Evolutionary conservation across 345 rosid genomes (phyloP).

Genomic region (Cardamine resedifolia): DNA sequence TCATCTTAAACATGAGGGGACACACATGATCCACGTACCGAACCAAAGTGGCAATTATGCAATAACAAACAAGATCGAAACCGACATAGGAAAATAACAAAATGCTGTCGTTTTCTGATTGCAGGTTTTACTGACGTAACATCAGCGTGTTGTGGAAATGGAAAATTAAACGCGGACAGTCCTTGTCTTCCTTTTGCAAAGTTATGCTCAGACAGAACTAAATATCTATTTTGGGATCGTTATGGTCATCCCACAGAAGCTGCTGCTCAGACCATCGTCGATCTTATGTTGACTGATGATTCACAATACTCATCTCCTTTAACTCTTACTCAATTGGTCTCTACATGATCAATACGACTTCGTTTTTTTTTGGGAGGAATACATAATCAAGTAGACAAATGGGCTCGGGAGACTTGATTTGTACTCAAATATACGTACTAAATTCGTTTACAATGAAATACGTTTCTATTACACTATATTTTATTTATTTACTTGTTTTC

Average conservation of each 20-base stretch:
- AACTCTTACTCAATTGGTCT: conserved; percentile 49
- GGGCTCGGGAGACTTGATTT: neutral
- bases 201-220: conserved; percentile 59
- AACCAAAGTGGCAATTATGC: neutral
- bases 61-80: neutral
- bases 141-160: conserved; percentile 82
- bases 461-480: too few species aligned
- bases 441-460: neutral
- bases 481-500: neutral
- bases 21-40: conserved; percentile 1
- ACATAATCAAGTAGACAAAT: conserved; percentile 5
- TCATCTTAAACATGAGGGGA: neutral
- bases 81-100: neutral
- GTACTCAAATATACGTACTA: neutral
- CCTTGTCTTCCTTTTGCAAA: conserved; percentile 58
- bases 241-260: conserved; percentile 69
- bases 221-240: conserved; percentile 79
- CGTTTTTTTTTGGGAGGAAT: neutral
- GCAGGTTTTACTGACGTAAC: conserved; percentile 61
- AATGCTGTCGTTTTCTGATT: neutral
- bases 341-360: conserved; percentile 26
- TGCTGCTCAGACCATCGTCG: conserved; percentile 44
- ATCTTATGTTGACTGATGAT: conserved; percentile 48
- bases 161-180: conserved; percentile 47
- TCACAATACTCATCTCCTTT: conserved; percentile 46